Evolutionary conservation across 495 filamentous ascomycete species (phyloP), one percentile per base, ranked within the genome.

Genomic region (Aspergillus incahuasiensis): DNA sequence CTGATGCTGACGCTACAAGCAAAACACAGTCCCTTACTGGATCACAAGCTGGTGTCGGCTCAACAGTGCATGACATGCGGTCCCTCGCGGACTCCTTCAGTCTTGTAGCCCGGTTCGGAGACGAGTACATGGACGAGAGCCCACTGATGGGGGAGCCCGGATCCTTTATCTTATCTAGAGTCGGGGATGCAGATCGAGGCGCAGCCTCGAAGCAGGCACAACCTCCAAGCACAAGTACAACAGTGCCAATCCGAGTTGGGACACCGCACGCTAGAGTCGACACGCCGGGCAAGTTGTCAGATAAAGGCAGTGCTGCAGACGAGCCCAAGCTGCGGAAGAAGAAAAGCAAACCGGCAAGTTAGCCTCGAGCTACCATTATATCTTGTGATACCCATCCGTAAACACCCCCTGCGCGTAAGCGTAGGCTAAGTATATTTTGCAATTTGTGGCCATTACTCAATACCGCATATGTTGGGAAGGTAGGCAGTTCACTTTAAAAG

Each of bases 61-160:
- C 71, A 12, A 67, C 58, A n/a, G 61, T 66, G 39, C 70, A 75
- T 35, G 76, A 77, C 45, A 73, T 74, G 1, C 81, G 82, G 13
- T 78, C 85, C 35, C 71, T 91, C 5, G 82, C 84, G 50, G 85
- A 94, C 54, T 80, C 85, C 0, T 82, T 90, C 46, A 73, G 75
- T 48, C 74, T 94, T 22, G 74, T 86, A 44, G 68, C 85, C 15
- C 78, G 79, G 34, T 86, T 84, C 53, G 82, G 81, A 21, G 82
- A 86, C 45, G 92, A 97, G 50, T 95, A 83, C 69, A 91, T 94
- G 83, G 91, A 98, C 69, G 91, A 96, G 67, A 94, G 86, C 60
- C 90, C 91, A 2, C 81, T 96, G 45, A 83, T 87, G 1, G 92
- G 92, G 43, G 86, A 88, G 61, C 92, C 92, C 0, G 91, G 92